Percentiles rank a stretch among this genome's conserved stretches.
phyloP scores from a whole-genome alignment of 164 flowering plant genomes.

The Vitis vinifera region ASM3070453v1 NC_081808.1:9443001-9443500 shows the following conservation, averaged over 20 bases:
- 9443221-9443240: conserved; percentile 5
- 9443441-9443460: not conserved
- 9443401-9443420: not conserved
- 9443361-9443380: not conserved
- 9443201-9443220: too few species aligned
- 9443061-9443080: too few species aligned
- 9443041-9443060: too few species aligned
- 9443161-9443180: not conserved
- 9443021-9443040: too few species aligned
- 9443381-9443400: not conserved
- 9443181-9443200: not conserved
- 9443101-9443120: too few species aligned
- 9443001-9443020: too few species aligned
- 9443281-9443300: conserved; percentile 4
- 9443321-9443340: not conserved
- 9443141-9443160: not conserved
- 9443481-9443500: not conserved
- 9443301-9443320: not conserved
- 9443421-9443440: not conserved
- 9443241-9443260: not conserved
- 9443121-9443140: not conserved
- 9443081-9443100: too few species aligned
- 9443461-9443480: conserved; percentile 1
- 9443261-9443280: not conserved
- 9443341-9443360: conserved; percentile 1